Evolutionary conservation across 2,329 filamentous ascomycete genomes (phyloP).

Genomic region (Chrysoporthe deuterocubensis): DNA sequence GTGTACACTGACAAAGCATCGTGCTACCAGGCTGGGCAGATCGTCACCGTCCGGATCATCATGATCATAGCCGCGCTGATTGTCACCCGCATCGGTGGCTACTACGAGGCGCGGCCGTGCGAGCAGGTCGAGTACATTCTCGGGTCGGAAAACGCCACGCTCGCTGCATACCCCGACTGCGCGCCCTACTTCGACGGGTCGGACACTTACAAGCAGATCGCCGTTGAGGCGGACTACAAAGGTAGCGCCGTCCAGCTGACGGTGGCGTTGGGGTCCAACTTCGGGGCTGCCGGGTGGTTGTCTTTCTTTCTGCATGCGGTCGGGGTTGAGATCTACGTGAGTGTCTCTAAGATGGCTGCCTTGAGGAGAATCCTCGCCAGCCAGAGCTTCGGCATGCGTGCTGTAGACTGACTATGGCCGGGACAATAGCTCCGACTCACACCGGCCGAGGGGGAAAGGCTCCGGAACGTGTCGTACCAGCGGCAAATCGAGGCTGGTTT

Average conservation of each 20-base stretch:
- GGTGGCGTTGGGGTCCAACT: slow-evolving; percentile 50
- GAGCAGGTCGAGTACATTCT: slow-evolving; percentile 50
- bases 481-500: slow-evolving; percentile 59
- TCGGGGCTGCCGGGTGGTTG: slow-evolving; percentile 59
- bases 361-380: too few species aligned
- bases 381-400: too few species aligned
- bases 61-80: slow-evolving; percentile 47
- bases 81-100: slow-evolving; percentile 37
- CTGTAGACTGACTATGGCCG: too few species aligned
- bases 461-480: slow-evolving; percentile 59
- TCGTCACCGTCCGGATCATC: slow-evolving; percentile 57
- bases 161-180: slow-evolving; percentile 51
- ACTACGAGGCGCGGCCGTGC: slow-evolving; percentile 45
- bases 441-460: slow-evolving; percentile 54
- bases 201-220: slow-evolving; percentile 33
- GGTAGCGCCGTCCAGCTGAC: slow-evolving; percentile 38
- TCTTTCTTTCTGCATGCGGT: slow-evolving; percentile 54
- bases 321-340: slow-evolving; percentile 52
- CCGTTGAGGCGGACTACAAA: slow-evolving; percentile 42
- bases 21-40: slow-evolving; percentile 44
- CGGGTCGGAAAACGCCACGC: slow-evolving; percentile 34
- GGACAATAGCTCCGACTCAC: slow-evolving; percentile 53
- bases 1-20: not conserved
- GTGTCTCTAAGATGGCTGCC: slow-evolving; percentile 25
- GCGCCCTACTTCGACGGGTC: slow-evolving; percentile 40